A percentile compares a stretch with the other conserved stretches of the same genome.
Evolutionary conservation across 179 eudicot species (phyloP).

Genomic region (Silene noctiflora): DNA sequence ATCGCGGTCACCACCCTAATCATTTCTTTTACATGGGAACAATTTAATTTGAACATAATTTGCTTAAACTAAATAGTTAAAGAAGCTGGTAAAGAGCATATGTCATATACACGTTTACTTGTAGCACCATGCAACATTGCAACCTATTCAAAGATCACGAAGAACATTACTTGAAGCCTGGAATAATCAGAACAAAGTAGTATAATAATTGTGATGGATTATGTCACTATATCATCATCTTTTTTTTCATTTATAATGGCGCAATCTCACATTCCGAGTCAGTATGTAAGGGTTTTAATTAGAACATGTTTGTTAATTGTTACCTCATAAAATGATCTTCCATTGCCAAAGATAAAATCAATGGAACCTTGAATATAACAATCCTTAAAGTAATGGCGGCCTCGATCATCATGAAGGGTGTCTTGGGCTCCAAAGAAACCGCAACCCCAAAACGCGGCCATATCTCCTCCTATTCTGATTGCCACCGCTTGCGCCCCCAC

Average conservation of each 20-base stretch:
- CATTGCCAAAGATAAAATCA: constrained; percentile 85
- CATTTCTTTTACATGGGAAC: constrained; percentile 5
- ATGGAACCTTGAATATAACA: constrained; percentile 90
- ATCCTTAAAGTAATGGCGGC: constrained; percentile 89
- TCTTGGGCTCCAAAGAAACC: constrained; percentile 96
- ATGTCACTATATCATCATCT: too few relatives aligned
- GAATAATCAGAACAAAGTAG: not conserved
- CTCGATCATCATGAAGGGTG: constrained; percentile 86
- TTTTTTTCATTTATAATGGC: too few relatives aligned
- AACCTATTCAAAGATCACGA: not conserved
- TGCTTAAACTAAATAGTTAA: constrained; percentile 4
- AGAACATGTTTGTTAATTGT: too few relatives aligned
- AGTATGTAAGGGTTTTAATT: too few relatives aligned
- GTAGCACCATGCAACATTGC: not conserved
- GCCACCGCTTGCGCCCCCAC: constrained; percentile 96
- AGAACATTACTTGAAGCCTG: not conserved
- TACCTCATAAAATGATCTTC: constrained; percentile 66
- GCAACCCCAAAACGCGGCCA: constrained; percentile 89
- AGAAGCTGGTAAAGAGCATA: not conserved
- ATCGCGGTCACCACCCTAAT: not conserved
- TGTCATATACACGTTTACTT: not conserved
- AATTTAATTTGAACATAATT: not conserved
- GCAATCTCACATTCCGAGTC: too few relatives aligned
- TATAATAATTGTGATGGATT: too few relatives aligned
- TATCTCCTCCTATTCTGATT: constrained; percentile 64